Percentiles rank a stretch among this genome's conserved stretches.
phyloP scores from a whole-genome alignment of 768 basidiomycete species.

The Melanogaster broomeanus region DNA sequence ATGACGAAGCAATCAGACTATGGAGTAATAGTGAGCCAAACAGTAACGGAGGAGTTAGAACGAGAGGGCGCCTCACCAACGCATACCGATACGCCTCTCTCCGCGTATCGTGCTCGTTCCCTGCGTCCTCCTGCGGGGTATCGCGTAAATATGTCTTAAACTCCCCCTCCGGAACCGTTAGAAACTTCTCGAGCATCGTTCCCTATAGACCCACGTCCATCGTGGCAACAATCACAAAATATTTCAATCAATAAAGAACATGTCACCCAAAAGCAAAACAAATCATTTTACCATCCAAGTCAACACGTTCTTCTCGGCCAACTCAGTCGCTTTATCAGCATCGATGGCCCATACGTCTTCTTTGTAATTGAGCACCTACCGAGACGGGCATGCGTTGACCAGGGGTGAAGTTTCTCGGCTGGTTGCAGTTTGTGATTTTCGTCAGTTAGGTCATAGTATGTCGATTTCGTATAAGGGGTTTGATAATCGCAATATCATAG shows the following conservation, averaged over 20 bases:
- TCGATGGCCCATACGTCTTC: constrained; percentile 73
- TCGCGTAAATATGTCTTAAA: constrained; percentile 60
- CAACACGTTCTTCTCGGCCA: constrained; percentile 66
- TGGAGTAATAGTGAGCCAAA: not conserved
- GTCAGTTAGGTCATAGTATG: not conserved
- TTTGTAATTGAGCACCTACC: constrained; percentile 61
- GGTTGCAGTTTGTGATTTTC: constrained; percentile 3
- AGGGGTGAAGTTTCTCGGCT: constrained; percentile 69
- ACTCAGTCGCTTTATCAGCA: constrained; percentile 43
- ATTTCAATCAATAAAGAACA: not conserved
- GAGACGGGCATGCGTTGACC: constrained; percentile 79
- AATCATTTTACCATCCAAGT: constrained; percentile 76
- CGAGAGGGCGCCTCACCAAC: constrained; percentile 49
- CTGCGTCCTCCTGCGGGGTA: constrained; percentile 10
- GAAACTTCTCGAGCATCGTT: constrained; percentile 82
- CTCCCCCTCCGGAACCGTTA: constrained; percentile 66
- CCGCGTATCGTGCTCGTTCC: constrained; percentile 35
- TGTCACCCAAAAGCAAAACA: too few relatives aligned
- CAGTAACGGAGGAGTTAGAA: not conserved
- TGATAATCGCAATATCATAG: too few relatives aligned
- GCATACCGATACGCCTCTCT: constrained; percentile 87
- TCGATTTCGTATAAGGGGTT: not conserved
- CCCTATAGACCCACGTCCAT: constrained; percentile 52
- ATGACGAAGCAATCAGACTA: constrained; percentile 66
- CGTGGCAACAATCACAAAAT: not conserved